phyloP scores from a whole-genome alignment of 345 rosid genomes.

The Gossypium arboreum region DNA sequence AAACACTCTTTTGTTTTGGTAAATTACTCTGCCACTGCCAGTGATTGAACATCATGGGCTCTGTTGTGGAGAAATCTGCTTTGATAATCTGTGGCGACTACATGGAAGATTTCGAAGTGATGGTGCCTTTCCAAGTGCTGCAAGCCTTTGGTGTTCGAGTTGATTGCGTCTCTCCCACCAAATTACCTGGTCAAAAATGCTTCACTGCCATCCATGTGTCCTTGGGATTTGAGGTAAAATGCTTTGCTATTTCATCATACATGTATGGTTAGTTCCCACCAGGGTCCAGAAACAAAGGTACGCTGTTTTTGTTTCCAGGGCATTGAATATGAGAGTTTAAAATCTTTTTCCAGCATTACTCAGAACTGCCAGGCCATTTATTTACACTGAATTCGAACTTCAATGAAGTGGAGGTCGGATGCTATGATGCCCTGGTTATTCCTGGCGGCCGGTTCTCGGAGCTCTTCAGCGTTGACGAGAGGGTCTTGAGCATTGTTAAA shows the following conservation, averaged over 20 bases:
- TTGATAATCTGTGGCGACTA: conserved; percentile 48
- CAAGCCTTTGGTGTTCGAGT: conserved; percentile 47
- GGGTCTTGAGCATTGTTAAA: conserved; percentile 29
- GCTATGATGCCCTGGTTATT: conserved; percentile 40
- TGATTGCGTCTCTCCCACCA: conserved; percentile 44
- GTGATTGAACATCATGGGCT: conserved; percentile 21
- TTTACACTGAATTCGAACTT: conserved; percentile 40
- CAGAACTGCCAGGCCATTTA: conserved; percentile 42
- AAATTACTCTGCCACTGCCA: neutral
- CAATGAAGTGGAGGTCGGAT: conserved; percentile 27
- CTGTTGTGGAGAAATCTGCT: conserved; percentile 35
- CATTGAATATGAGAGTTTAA: neutral
- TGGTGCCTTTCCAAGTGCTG: conserved; percentile 39
- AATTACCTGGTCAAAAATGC: conserved; percentile 37
- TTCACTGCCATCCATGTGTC: conserved; percentile 42
- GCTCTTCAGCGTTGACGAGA: conserved; percentile 38
- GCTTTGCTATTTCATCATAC: neutral
- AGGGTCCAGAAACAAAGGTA: neutral
- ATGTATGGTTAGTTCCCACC: neutral
- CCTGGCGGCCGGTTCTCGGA: conserved; percentile 52
- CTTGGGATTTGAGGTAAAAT: conserved; percentile 40
- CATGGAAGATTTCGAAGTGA: conserved; percentile 51
- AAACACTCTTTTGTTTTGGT: neutral
- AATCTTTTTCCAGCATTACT: conserved; percentile 30
- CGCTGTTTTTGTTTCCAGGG: neutral